A percentile compares a stretch with the other conserved stretches of the same genome.
These are phyloP conservation scores for Tephrocybe sp. DNA, from an alignment of 768 basidiomycete species.

Conservation along the genomic window DNA sequence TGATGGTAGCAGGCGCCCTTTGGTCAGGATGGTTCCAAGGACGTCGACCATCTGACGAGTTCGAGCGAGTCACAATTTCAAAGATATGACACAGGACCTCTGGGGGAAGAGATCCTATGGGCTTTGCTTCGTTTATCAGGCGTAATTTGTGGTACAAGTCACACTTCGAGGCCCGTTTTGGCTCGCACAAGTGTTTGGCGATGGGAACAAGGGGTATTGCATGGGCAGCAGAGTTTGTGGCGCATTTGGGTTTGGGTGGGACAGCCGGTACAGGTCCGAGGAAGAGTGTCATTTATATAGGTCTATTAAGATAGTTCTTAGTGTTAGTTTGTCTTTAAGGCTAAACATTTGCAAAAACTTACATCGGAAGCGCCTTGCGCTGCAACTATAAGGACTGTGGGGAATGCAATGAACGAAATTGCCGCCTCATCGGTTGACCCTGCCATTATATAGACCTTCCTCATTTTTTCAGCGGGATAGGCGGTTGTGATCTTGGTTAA, in stretches of 20 bases:
- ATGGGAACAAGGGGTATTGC: not conserved
- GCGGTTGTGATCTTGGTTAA: not conserved
- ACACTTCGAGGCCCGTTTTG: conserved; percentile 1
- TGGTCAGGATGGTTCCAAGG: conserved; percentile 5
- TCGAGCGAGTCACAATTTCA: conserved; percentile 7
- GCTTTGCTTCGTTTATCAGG: conserved; percentile 10
- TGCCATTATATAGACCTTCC: not conserved
- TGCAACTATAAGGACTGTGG: no score
- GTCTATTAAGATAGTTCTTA: not conserved
- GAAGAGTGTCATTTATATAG: not conserved
- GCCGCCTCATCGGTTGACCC: not conserved
- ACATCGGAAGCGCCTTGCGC: no score
- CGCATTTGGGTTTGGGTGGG: not conserved
- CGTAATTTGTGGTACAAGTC: conserved; percentile 4
- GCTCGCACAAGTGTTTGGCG: not conserved
- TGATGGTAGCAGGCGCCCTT: conserved; percentile 5
- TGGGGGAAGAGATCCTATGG: conserved; percentile 14
- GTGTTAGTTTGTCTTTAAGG: no score
- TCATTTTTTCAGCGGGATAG: not conserved
- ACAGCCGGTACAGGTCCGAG: not conserved
- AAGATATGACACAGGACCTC: conserved; percentile 17
- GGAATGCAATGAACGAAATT: not conserved
- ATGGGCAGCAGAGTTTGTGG: not conserved
- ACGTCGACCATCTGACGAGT: not conserved
- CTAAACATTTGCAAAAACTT: no score